Conservation (phyloP, 441 rosid species). For the Omphalea diandra region DNA sequence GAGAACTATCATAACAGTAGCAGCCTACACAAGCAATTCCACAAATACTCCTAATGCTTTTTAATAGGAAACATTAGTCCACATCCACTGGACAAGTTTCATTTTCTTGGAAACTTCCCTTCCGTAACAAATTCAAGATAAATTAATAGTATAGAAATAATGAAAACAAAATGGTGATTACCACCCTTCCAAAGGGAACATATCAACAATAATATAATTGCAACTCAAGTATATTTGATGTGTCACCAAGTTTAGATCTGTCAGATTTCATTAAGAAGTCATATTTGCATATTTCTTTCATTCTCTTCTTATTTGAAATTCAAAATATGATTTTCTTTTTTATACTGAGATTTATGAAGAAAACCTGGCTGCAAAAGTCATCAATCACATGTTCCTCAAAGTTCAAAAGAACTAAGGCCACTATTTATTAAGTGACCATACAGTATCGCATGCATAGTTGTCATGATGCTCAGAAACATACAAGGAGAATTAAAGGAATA, state of each 20-base stretch:
- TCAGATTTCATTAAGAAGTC: background rate
- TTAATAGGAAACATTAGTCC: background rate
- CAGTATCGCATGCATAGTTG: background rate
- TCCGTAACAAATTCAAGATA: background rate
- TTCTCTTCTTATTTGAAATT: background rate
- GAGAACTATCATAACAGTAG: conserved; percentile 2
- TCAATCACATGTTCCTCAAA: conserved; percentile 10
- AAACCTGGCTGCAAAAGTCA: background rate
- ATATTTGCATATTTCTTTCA: background rate
- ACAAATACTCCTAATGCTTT: background rate
- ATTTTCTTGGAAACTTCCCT: background rate
- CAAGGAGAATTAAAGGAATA: background rate
- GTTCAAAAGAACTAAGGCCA: background rate
- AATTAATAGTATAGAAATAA: background rate
- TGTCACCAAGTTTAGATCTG: background rate
- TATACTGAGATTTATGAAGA: background rate
- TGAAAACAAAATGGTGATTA: conserved; percentile 2
- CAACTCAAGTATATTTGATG: background rate
- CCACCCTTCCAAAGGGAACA: background rate
- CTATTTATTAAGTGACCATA: background rate
- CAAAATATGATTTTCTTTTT: background rate
- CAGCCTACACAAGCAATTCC: conserved; percentile 16
- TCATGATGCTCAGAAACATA: background rate
- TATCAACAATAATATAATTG: background rate
- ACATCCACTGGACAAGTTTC: conserved; percentile 5